Conservation (phyloP, 805 yeast genomes). For the Wickerhamia fluorescens region DNA sequence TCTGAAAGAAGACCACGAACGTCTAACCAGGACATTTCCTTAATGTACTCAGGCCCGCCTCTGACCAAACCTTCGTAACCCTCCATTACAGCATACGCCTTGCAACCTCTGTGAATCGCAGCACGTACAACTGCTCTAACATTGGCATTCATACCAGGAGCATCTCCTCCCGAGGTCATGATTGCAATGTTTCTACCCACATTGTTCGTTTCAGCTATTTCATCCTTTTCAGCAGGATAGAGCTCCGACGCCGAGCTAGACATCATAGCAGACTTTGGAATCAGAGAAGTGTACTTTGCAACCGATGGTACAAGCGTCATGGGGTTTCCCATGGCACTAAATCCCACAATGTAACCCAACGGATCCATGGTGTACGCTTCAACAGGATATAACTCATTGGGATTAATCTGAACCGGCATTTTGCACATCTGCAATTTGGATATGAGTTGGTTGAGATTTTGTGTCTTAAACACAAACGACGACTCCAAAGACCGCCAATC, state of each 20-base stretch:
- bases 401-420: constrained; percentile 49
- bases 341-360: constrained; percentile 74
- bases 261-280: constrained; percentile 8
- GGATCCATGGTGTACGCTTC: constrained; percentile 81
- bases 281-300: constrained; percentile 16
- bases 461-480: constrained; percentile 40
- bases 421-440: constrained; percentile 21
- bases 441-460: constrained; percentile 33
- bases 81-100: constrained; percentile 85
- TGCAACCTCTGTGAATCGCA: constrained; percentile 82
- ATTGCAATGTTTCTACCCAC: constrained; percentile 68
- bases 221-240: constrained; percentile 8
- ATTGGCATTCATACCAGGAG: constrained; percentile 97
- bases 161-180: constrained; percentile 98
- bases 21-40: constrained; percentile 84
- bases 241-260: constrained; percentile 12
- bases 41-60: constrained; percentile 71
- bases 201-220: not conserved
- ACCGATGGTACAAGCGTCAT: constrained; percentile 43
- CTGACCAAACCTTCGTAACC: constrained; percentile 90
- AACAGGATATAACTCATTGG: constrained; percentile 66
- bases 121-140: constrained; percentile 94
- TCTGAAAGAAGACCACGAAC: constrained; percentile 89
- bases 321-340: constrained; percentile 57
- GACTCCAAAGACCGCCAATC: constrained; percentile 48